Conservation (phyloP, 2,329 filamentous ascomycete genomes). For the Aspergillus jensenii region DNA sequence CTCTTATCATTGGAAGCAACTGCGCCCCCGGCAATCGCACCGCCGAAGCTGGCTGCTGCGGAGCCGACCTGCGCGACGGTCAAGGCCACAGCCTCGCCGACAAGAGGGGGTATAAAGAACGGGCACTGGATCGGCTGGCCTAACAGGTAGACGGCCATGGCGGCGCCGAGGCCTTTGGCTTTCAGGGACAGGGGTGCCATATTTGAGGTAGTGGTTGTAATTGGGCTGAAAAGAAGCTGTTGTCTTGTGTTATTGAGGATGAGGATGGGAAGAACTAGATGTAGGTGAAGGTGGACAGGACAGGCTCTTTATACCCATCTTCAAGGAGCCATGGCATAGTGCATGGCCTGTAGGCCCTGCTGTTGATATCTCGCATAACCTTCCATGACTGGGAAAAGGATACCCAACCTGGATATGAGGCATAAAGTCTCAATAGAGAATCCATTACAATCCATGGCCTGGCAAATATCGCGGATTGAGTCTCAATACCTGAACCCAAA, state of each 20-base stretch:
- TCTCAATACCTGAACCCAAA: too few relatives aligned
- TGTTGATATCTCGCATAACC: too few relatives aligned
- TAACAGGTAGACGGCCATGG: neutral
- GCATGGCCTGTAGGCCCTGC: too few relatives aligned
- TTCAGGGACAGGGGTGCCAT: neutral
- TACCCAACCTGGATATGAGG: too few relatives aligned
- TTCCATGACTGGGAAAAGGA: too few relatives aligned
- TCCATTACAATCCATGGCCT: too few relatives aligned
- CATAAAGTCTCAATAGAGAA: too few relatives aligned
- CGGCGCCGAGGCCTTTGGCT: neutral
- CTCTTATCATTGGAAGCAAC: neutral
- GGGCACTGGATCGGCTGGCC: neutral
- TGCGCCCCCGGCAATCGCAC: neutral
- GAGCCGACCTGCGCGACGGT: neutral
- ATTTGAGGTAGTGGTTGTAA: neutral
- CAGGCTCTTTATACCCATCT: too few relatives aligned
- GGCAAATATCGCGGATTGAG: too few relatives aligned
- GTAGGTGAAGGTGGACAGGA: neutral
- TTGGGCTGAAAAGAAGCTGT: neutral
- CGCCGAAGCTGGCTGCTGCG: neutral
- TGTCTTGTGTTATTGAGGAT: neutral
- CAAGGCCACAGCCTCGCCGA: neutral
- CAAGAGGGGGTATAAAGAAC: neutral
- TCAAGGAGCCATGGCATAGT: too few relatives aligned
- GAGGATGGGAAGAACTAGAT: neutral